Evolutionary conservation across 208 protist genomes (phyloP), one percentile per base, ranked within the genome.

Genomic region (Crithidia fasciculata): DNA sequence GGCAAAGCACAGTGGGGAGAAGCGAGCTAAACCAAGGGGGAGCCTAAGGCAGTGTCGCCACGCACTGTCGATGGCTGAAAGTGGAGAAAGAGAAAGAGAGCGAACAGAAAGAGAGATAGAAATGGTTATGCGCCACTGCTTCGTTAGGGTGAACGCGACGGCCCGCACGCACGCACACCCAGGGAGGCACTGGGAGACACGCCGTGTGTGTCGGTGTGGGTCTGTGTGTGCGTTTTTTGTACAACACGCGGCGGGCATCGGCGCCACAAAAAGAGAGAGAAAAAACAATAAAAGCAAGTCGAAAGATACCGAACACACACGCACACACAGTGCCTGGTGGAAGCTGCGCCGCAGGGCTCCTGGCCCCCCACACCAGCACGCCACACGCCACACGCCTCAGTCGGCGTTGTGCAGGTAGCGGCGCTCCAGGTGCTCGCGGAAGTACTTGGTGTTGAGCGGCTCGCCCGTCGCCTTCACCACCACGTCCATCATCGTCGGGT

Each of bases 31-130:
- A 49, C 7, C 45, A 49, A 49, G 12, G 45, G 7, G 9, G 45
- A 49, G 45, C 12, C 45, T 15, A 28, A 28, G 0, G 28, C 28
- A 28, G 28, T 28, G 28, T 28, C 28, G 28, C 28, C 28, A 28
- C 28, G 28, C 28, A 28, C 28, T 28, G 28, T 28, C 28, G 28
- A 28, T 28, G 45, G 45, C 12, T 8, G 45, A 13, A 15, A 49
- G 45, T 49, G 7, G 12, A 56, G 16, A 56, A 56, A 19, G 28
- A 45, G 44, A 76, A 58, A 56, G 16, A 56, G 40, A 62, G 40
- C n/a, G 10, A 62, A 43, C 13, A 9, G 16, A 47, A 62, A 8
- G 8, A 56, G 6, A 56, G 16, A 62, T 47, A 10, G 8, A 19
- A 62, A 62, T 47, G 28, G 28, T 28, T 28, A 28, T 28, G 28